These are phyloP conservation scores for Apiospora phragmitis DNA, from an alignment of 2,329 filamentous ascomycete genomes.

Conservation along the genomic window DNA sequence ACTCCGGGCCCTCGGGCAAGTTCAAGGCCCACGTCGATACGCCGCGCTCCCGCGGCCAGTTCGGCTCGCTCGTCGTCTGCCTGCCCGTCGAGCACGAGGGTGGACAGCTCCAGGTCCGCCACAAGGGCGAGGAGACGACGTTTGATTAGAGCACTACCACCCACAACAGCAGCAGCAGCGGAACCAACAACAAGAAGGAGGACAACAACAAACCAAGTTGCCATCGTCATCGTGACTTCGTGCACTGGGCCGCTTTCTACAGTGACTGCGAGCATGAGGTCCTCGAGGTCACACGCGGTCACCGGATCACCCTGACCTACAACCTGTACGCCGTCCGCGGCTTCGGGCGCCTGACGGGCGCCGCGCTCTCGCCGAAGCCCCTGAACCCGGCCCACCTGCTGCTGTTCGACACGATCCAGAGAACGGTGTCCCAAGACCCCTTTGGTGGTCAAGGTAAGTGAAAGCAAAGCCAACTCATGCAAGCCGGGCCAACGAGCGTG, in stretches of 20 bases:
- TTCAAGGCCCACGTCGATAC: constrained; percentile 57
- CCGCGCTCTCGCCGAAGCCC: neutral
- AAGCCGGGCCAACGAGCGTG: neutral
- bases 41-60: constrained; percentile 46
- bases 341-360: constrained; percentile 9
- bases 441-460: neutral
- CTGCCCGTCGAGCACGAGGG: constrained; percentile 40
- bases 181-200: neutral
- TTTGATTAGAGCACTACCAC: constrained; percentile 42
- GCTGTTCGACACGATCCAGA: constrained; percentile 9
- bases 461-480: neutral
- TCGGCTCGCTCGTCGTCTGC: constrained; percentile 56
- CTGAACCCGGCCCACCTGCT: constrained; percentile 9
- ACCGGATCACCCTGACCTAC: constrained; percentile 60
- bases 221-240: constrained; percentile 5
- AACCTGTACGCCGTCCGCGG: constrained; percentile 50
- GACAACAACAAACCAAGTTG: neutral
- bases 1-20: constrained; percentile 49
- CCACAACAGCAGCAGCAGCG: neutral
- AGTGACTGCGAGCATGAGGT: constrained; percentile 55
- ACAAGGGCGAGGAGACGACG: constrained; percentile 32
- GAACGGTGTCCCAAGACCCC: neutral
- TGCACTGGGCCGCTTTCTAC: constrained; percentile 54
- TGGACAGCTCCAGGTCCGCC: constrained; percentile 44
- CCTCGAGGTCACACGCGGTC: constrained; percentile 46